phyloP scores from a whole-genome alignment of 441 rosid genomes.

The Jatropha podagrica region DNA sequence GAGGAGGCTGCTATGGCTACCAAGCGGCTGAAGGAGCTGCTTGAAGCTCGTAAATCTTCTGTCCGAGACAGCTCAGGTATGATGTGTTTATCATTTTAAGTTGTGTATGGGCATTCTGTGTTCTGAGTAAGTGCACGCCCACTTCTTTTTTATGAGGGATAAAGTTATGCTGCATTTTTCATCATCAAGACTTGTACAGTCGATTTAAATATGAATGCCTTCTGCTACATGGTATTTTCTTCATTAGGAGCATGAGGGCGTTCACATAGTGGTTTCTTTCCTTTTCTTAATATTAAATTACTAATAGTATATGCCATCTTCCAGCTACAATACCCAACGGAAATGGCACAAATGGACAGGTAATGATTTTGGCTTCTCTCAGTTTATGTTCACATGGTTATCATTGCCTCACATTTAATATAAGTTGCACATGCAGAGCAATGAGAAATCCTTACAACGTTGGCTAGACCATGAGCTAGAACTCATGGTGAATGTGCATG shows the following conservation, averaged over 20 bases:
- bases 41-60: constrained; percentile 92
- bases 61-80: constrained; percentile 72
- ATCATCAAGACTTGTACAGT: constrained; percentile 9
- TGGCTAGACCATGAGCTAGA: constrained; percentile 97
- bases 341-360: constrained; percentile 85
- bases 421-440: constrained; percentile 48
- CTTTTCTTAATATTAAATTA: constrained; percentile 18
- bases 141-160: constrained; percentile 8
- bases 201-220: constrained; percentile 13
- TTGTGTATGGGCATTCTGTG: constrained; percentile 12
- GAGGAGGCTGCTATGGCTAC: constrained; percentile 99
- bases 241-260: constrained; percentile 7
- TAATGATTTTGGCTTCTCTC: constrained; percentile 26
- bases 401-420: constrained; percentile 12
- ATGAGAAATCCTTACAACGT: constrained; percentile 88
- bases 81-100: constrained; percentile 10
- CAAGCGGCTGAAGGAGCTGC: constrained; percentile 92
- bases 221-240: constrained; percentile 8
- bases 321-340: constrained; percentile 68
- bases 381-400: not conserved
- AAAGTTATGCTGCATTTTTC: constrained; percentile 1
- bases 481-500: constrained; percentile 98
- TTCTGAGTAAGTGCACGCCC: constrained; percentile 11
- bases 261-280: constrained; percentile 1
- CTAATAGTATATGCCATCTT: constrained; percentile 34